Conservation (phyloP, 2,329 filamentous ascomycete genomes). For the Microdochium bolleyi region DNA sequence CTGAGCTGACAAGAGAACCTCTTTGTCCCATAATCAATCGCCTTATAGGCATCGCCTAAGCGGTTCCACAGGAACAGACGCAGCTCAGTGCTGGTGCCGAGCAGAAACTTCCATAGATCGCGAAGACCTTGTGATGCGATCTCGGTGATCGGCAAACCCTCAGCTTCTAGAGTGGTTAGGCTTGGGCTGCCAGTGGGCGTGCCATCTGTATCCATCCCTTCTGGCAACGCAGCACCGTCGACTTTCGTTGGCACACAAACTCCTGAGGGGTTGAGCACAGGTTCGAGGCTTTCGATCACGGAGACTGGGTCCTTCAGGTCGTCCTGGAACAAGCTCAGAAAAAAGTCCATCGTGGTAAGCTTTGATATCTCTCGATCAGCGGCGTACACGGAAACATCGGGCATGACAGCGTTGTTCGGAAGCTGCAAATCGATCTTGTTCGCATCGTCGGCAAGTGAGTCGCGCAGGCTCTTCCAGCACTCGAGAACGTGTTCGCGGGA, state of each 20-base stretch:
- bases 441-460: constrained; percentile 34
- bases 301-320: constrained; percentile 72
- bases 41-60: constrained; percentile 80
- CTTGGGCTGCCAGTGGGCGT: constrained; percentile 6
- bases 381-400: constrained; percentile 73
- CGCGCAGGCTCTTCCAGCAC: constrained; percentile 51
- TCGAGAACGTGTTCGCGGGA: constrained; percentile 48
- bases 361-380: constrained; percentile 88
- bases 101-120: constrained; percentile 80
- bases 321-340: constrained; percentile 79
- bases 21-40: constrained; percentile 80
- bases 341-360: constrained; percentile 94
- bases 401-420: constrained; percentile 82
- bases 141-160: constrained; percentile 36
- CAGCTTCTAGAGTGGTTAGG: background rate
- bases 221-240: constrained; percentile 9
- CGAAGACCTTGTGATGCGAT: constrained; percentile 50
- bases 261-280: constrained; percentile 70
- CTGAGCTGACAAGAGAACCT: constrained; percentile 80
- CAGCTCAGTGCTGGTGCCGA: constrained; percentile 72
- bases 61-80: constrained; percentile 85
- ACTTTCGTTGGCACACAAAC: constrained; percentile 26
- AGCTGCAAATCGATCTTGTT: constrained; percentile 45
- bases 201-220: constrained; percentile 7
- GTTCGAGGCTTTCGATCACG: constrained; percentile 87